These are phyloP conservation scores for Beauveria medogensis DNA, from an alignment of 2,329 filamentous ascomycete species.

Conservation along the genomic window DNA sequence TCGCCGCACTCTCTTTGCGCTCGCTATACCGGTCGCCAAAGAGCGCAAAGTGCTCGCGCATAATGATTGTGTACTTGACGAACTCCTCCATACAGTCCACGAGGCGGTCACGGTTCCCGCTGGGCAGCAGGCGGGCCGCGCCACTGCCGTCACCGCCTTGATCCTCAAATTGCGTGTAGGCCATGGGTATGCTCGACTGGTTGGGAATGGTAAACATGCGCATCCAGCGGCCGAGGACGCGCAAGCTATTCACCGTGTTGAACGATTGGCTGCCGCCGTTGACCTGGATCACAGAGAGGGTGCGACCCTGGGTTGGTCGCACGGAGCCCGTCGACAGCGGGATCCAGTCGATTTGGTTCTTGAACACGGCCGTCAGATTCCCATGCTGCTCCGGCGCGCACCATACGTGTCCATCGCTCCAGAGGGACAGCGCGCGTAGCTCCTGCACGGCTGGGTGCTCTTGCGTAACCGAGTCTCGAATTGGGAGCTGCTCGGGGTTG, in stretches of 20 bases:
- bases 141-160: constrained; percentile 41
- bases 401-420: constrained; percentile 62
- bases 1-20: neutral
- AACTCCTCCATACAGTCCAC: constrained; percentile 65
- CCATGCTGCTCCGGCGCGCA: constrained; percentile 60
- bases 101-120: constrained; percentile 49
- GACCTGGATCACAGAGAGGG: constrained; percentile 54
- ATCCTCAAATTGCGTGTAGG: constrained; percentile 49
- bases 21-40: constrained; percentile 59
- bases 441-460: constrained; percentile 54
- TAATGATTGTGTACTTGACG: constrained; percentile 59
- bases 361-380: constrained; percentile 57
- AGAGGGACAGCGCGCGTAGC: constrained; percentile 49
- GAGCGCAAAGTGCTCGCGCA: constrained; percentile 51
- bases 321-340: constrained; percentile 53
- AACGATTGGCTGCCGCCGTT: constrained; percentile 58
- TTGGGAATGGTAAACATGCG: constrained; percentile 61
- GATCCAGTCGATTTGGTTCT: constrained; percentile 65
- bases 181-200: constrained; percentile 55
- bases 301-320: constrained; percentile 58
- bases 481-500: constrained; percentile 48
- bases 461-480: constrained; percentile 55
- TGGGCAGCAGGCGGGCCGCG: constrained; percentile 43
- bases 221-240: constrained; percentile 62
- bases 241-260: constrained; percentile 58